phyloP scores from a whole-genome alignment of 2,329 filamentous ascomycete species.

The Alternaria sp. region DNA sequence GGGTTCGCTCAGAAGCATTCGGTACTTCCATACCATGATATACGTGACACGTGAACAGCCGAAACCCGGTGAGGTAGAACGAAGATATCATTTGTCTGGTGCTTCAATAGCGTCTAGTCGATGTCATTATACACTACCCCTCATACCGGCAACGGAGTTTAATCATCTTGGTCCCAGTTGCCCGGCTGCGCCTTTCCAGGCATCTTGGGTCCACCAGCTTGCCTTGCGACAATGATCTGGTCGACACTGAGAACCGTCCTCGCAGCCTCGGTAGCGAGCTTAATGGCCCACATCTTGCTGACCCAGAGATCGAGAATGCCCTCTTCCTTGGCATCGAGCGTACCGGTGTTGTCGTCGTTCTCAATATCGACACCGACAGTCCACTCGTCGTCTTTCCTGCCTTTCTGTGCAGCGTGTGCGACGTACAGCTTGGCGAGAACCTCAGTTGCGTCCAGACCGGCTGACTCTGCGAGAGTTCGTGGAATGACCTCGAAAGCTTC shows the following conservation, averaged over 20 bases:
- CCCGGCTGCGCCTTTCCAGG: slow-evolving; percentile 81
- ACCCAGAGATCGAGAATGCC: slow-evolving; percentile 92
- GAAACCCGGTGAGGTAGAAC: background rate
- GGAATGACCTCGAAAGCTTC: slow-evolving; percentile 98
- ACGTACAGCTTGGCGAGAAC: slow-evolving; percentile 91
- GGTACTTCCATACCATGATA: background rate
- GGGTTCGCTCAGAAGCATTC: background rate
- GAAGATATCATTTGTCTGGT: slow-evolving; percentile 3
- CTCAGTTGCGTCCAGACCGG: slow-evolving; percentile 96
- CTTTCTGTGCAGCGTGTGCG: slow-evolving; percentile 72
- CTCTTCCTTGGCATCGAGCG: slow-evolving; percentile 82
- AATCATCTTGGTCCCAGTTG: slow-evolving; percentile 70
- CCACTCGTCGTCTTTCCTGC: slow-evolving; percentile 74
- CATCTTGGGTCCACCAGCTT: slow-evolving; percentile 96
- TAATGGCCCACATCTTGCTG: slow-evolving; percentile 95
- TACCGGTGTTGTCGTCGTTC: slow-evolving; percentile 81
- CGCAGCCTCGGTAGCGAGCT: slow-evolving; percentile 92
- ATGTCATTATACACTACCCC: slow-evolving; percentile 19
- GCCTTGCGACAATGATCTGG: slow-evolving; percentile 97
- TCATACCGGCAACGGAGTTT: slow-evolving; percentile 1
- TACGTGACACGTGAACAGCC: background rate
- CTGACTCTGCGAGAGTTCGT: slow-evolving; percentile 90
- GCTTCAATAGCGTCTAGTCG: slow-evolving; percentile 11
- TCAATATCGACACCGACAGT: slow-evolving; percentile 94
- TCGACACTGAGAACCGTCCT: slow-evolving; percentile 94